Conservation (phyloP, 2,329 filamentous ascomycete genomes). For the Penicillium concentricum region DNA sequence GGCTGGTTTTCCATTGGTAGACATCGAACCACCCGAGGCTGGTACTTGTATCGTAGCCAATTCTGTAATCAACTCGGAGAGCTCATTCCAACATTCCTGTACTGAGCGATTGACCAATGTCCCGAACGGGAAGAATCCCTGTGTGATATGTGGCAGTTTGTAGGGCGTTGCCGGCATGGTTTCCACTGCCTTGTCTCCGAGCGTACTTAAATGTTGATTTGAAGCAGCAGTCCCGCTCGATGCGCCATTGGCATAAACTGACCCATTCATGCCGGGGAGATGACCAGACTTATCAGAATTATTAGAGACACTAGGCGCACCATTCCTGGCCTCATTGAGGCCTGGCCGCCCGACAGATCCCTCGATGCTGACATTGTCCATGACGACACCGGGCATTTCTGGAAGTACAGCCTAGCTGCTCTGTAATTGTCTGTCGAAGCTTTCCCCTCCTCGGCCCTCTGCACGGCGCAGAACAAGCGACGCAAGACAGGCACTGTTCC, state of each 20-base stretch:
- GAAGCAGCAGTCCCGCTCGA: slow-evolving; percentile 12
- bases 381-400: slow-evolving; percentile 46
- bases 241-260: slow-evolving; percentile 29
- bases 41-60: slow-evolving; percentile 68
- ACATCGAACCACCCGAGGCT: slow-evolving; percentile 9
- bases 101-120: slow-evolving; percentile 74
- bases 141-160: slow-evolving; percentile 66
- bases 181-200: slow-evolving; percentile 4
- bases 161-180: slow-evolving; percentile 38
- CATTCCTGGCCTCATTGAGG: slow-evolving; percentile 27
- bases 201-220: slow-evolving; percentile 11
- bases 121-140: slow-evolving; percentile 73
- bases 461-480: slow-evolving; percentile 27
- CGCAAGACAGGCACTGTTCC: slow-evolving; percentile 16
- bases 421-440: slow-evolving; percentile 14
- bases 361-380: slow-evolving; percentile 38
- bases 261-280: slow-evolving; percentile 24
- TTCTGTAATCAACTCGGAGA: slow-evolving; percentile 68
- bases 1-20: slow-evolving; percentile 28
- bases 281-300: slow-evolving; percentile 16
- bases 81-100: slow-evolving; percentile 77
- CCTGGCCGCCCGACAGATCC: slow-evolving; percentile 26
- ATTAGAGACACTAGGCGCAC: slow-evolving; percentile 15
- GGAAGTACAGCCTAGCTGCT: slow-evolving; percentile 9
- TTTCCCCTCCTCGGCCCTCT: slow-evolving; percentile 33